Evolutionary conservation across 768 basidiomycete species (phyloP), one percentile per base, ranked within the genome.

Genomic region (Tulasnella sp.): DNA sequence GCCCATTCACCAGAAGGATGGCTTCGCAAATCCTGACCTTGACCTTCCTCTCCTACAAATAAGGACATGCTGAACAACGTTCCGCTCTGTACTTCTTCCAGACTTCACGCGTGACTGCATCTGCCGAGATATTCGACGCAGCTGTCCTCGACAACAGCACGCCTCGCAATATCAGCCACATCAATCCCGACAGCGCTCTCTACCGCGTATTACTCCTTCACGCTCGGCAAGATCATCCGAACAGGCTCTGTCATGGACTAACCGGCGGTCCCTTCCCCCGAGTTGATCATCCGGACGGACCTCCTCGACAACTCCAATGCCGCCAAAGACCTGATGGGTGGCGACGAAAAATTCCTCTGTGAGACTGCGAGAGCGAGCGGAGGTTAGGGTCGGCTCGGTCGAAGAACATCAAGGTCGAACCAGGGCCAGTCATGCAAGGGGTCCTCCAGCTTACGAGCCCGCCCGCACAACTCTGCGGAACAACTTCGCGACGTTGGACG

Each of bases 231-330:
- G 79, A n/a, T 51, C 75, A n/a, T 80, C 80, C 44, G 80, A 80
- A 55, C 76, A 32, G 46, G 75, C 48, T 80, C 80, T 3, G 39
- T 26, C 40, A 71, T 57, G 40, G 70, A 48, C n/a, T 29, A 29
- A 35, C 55, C 80, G 80, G 48, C 81, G 81, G 80, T 81, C 83
- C 81, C 80, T 84, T 78, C 82, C 86, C 80, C 83, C 85, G 91
- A 91, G 80, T 88, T 99, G 70, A 98, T 98, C 80, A 87, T 98
- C 77, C 90, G 98, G 79, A 95, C 98, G 82, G 98, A 99, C 35
- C 87, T 99, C 35, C 86, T 99, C 32, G 98, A 99, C 82, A 98
- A 99, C 84, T 99, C 98, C 6, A 99, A 98, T 84, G 98, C 98
- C 1, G 98, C 98, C 1, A 99, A 99, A 82, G 95, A 97, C 82